These are phyloP conservation scores for Kluyveromyces marxianus DNA, from an alignment of 1,139 yeast genomes.

Conservation along the genomic window DNA sequence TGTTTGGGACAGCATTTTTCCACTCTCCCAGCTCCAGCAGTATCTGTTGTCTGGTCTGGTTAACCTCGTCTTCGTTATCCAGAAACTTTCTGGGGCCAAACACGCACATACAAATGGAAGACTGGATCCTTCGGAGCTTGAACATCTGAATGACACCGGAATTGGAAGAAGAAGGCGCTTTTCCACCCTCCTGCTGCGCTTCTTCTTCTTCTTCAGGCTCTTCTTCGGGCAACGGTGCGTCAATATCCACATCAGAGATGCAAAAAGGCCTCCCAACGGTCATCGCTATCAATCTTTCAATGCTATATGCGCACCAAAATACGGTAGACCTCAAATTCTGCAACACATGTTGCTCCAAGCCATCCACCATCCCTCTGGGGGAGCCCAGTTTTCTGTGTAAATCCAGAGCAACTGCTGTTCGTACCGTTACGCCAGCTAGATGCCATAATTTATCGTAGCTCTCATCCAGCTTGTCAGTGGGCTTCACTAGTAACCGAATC, in stretches of 20 bases:
- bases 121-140: constrained; percentile 31
- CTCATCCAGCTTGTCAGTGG: not conserved
- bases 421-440: constrained; percentile 30
- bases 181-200: not conserved
- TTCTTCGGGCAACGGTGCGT: constrained; percentile 28
- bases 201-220: constrained; percentile 9
- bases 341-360: constrained; percentile 1
- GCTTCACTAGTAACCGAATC: constrained; percentile 7
- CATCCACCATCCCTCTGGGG: constrained; percentile 25
- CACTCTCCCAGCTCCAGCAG: constrained; percentile 29
- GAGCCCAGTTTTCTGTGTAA: constrained; percentile 20
- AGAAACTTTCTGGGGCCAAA: constrained; percentile 23
- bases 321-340: constrained; percentile 27
- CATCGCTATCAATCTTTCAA: constrained; percentile 32
- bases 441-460: constrained; percentile 7
- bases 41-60: constrained; percentile 26
- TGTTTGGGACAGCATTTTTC: constrained; percentile 23
- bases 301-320: constrained; percentile 34
- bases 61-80: constrained; percentile 20
- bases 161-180: constrained; percentile 4
- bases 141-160: constrained; percentile 32
- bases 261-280: constrained; percentile 33
- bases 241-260: constrained; percentile 32
- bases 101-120: constrained; percentile 29
- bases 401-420: constrained; percentile 29